Evolutionary conservation across 2,329 filamentous ascomycete genomes (phyloP), one percentile per base, ranked within the genome.

Genomic region (Neophaeococcomyces mojaviensis): DNA sequence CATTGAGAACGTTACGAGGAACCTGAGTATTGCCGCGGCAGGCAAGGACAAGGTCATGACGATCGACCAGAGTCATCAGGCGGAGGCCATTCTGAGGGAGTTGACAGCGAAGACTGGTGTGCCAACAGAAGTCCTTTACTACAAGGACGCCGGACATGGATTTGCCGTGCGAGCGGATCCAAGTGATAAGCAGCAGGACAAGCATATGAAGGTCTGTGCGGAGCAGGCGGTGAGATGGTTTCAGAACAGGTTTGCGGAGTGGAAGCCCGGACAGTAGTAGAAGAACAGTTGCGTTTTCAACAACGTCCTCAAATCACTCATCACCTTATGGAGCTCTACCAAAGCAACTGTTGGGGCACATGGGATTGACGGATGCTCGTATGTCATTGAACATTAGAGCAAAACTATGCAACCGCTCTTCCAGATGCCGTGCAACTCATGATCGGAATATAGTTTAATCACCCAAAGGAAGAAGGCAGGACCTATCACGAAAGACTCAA

Each of bases 1-100:
- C 39, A 62, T 76, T 28, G 55, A 60, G 48, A 50, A 56, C 44
- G 52, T 62, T 37, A 54, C 48, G 38, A 50, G 55, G 16, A 45
- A 52, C 28, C 33, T 46, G 16, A 51, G 32, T 36, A 39, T 59
- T 44, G 60, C 59, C 2, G 40, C 58, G 47, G 60, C 49, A 3
- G 49, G 55, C 10, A 26, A 58, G 24, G 60, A 62, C 32, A 45
- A 20, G 10, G 37, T 16, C 16, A 42, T 61, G 10, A 53, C 47
- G 26, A 44, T 48, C 34, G 40, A 55, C n/a, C 40, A 53, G 26
- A 53, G 58, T 18, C 41, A 47, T 24, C 44, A 57, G 43, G 55
- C 61, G 22, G 48, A 60, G 47, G 49, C 49, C 4, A 47, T 55
- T 13, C 39, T 60, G 18, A 46, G 57, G 37, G 49, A 56, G 39